Percentiles rank a stretch among this genome's conserved stretches.
These are phyloP conservation scores for Pyrus hybrid DNA, from an alignment of 331 rosid species.

Conservation along the genomic window DNA sequence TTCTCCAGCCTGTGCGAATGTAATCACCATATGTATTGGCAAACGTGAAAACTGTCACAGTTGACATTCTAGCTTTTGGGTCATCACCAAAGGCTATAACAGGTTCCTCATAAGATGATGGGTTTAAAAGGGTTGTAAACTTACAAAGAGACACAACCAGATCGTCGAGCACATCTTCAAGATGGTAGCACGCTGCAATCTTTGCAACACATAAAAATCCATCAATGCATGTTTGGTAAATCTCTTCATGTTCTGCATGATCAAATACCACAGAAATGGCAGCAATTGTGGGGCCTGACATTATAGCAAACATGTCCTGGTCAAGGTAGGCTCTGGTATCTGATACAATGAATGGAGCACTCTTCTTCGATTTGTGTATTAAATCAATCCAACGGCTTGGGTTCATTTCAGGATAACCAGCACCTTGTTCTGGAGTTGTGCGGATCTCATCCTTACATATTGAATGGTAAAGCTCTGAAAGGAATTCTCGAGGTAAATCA, in stretches of 20 bases:
- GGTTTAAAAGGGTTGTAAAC: conserved; percentile 73
- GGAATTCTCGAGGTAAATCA: conserved; percentile 81
- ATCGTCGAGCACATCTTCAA: conserved; percentile 86
- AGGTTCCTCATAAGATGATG: conserved; percentile 70
- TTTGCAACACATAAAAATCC: conserved; percentile 91
- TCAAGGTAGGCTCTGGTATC: conserved; percentile 84
- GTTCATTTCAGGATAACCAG: conserved; percentile 84
- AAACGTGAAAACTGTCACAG: conserved; percentile 79
- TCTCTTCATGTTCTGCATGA: conserved; percentile 83
- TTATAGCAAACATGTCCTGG: conserved; percentile 82
- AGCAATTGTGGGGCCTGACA: conserved; percentile 91
- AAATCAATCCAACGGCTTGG: conserved; percentile 95
- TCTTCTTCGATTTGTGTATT: conserved; percentile 61
- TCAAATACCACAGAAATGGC: conserved; percentile 93
- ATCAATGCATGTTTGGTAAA: conserved; percentile 79
- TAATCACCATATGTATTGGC: conserved; percentile 82
- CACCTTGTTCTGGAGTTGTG: conserved; percentile 86
- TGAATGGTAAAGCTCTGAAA: conserved; percentile 69
- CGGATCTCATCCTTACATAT: conserved; percentile 91
- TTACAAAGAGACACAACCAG: conserved; percentile 89
- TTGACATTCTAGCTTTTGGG: conserved; percentile 88
- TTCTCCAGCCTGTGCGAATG: conserved; percentile 86
- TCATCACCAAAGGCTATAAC: conserved; percentile 83
- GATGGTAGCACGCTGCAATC: conserved; percentile 83
- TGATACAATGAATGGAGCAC: conserved; percentile 73